Percentiles rank a stretch among this genome's conserved stretches.
phyloP scores from a whole-genome alignment of 2,329 filamentous ascomycete genomes.

The Aspergillus sp. region DNA sequence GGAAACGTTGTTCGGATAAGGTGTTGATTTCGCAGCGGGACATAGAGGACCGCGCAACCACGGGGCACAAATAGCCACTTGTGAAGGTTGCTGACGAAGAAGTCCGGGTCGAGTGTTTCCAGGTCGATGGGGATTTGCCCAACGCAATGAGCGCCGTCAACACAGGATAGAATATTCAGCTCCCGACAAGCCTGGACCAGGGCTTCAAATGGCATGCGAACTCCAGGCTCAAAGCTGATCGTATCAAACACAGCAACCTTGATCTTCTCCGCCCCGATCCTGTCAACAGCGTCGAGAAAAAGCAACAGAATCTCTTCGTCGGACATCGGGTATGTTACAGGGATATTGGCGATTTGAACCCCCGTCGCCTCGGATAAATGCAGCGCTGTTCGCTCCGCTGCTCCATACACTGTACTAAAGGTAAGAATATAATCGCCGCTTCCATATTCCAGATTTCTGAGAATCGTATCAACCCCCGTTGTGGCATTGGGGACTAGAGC shows the following conservation, averaged over 20 bases:
- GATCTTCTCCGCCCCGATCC: too few relatives aligned
- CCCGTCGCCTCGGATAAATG: conserved; percentile 62
- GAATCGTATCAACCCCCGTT: conserved; percentile 60
- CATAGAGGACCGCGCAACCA: conserved; percentile 71
- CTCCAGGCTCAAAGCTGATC: conserved; percentile 67
- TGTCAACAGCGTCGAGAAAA: too few relatives aligned
- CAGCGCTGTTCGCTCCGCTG: conserved; percentile 65
- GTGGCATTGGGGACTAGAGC: conserved; percentile 77
- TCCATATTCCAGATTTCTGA: conserved; percentile 64
- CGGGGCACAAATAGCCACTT: conserved; percentile 79
- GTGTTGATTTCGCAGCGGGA: conserved; percentile 66
- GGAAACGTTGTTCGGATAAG: conserved; percentile 67
- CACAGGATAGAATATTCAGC: conserved; percentile 60
- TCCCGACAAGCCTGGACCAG: conserved; percentile 59
- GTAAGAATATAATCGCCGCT: conserved; percentile 58
- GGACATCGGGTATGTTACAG: conserved; percentile 62
- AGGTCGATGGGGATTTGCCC: conserved; percentile 71
- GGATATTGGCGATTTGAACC: conserved; percentile 41
- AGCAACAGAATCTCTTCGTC: too few relatives aligned
- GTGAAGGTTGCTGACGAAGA: conserved; percentile 76
- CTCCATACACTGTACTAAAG: conserved; percentile 70
- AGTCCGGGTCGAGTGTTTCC: conserved; percentile 64
- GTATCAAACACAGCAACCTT: conserved; percentile 72
- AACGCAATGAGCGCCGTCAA: conserved; percentile 76
- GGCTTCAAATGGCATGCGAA: conserved; percentile 67